Evolutionary conservation across 2,329 filamentous ascomycete species (phyloP), one percentile per base, ranked within the genome.

Genomic region (Penicillium sp.): DNA sequence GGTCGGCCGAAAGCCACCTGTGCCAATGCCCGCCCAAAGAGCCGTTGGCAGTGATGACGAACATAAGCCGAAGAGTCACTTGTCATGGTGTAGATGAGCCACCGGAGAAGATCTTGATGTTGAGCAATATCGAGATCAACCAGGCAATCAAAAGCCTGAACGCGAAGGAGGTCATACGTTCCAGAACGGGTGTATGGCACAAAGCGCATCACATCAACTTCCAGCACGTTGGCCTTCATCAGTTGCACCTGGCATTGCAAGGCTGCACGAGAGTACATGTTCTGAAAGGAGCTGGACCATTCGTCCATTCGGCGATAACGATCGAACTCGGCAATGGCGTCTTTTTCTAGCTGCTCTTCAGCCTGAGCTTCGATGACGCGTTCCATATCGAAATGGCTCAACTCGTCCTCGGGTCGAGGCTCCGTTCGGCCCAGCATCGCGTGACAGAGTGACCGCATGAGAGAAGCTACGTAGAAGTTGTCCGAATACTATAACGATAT

Each of bases 381-480:
- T 52, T 80, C 75, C 66, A 82, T 74, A 56, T 81, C 70, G 65
- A 79, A 75, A 59, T 80, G 71, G 57, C 78, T 73, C 56, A 81
- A 68, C 49, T 81, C 75, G 33, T 67, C 65, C 9, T 78, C 73
- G 5, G 74, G 69, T 56, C 69, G 73, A 60, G 61, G 66, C 68
- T 78, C 73, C n/a, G 67, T 66, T 60, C 71, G 72, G 2, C 77
- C 77, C 1, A 83, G 77, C 55, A 88, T 74, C 10, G 83, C 82
- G 61, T 85, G 79, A 6, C 84, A 81, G 5, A 89, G 74, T 40
- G 85, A 85, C 39, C 75, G 79, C 79, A 99, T 89, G 24, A 99
- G 82, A 22, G 84, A 89, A 7, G 92, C 87, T 55, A 99, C 86
- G 71, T 97, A 99, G 69, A 91, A 88, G 62, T 93, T 89, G 69